phyloP scores from a whole-genome alignment of 2,329 filamentous ascomycete genomes.

The Hypomyces perniciosus region DNA sequence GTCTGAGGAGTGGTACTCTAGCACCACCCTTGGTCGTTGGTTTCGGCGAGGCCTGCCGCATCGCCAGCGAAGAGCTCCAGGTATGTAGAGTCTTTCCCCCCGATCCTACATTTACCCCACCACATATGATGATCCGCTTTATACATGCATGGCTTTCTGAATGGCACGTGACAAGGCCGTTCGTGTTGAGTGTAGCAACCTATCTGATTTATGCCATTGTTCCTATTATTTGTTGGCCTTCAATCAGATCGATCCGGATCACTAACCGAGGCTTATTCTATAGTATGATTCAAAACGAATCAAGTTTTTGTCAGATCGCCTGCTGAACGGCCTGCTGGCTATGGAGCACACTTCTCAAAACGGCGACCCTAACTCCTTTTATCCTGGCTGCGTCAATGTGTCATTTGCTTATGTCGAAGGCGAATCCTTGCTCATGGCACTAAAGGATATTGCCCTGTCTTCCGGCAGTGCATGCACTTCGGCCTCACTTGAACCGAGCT shows the following conservation, averaged over 20 bases:
- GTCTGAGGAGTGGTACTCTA: conserved; percentile 87
- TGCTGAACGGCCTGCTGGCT: conserved; percentile 73
- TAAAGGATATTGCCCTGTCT: conserved; percentile 96
- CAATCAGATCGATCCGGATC: neutral
- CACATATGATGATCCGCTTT: conserved; percentile 69
- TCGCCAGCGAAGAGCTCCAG: conserved; percentile 82
- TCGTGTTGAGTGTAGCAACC: conserved; percentile 60
- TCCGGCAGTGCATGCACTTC: conserved; percentile 97
- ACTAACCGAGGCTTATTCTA: conserved; percentile 12
- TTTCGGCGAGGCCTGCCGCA: conserved; percentile 90
- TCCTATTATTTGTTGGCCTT: neutral
- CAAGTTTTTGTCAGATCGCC: conserved; percentile 71
- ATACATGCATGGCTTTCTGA: conserved; percentile 90
- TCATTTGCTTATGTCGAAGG: conserved; percentile 98
- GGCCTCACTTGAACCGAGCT: conserved; percentile 91
- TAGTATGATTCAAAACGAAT: conserved; percentile 92
- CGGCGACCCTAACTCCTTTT: conserved; percentile 75
- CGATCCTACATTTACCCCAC: conserved; percentile 4
- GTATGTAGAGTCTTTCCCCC: conserved; percentile 50
- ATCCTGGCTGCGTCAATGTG: conserved; percentile 95
- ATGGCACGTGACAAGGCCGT: conserved; percentile 56
- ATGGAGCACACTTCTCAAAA: conserved; percentile 93
- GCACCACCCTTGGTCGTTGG: conserved; percentile 85
- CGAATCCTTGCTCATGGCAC: conserved; percentile 93
- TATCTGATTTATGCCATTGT: conserved; percentile 46